Evolutionary conservation across 2,329 filamentous ascomycete genomes (phyloP).

Genomic region (Fusarium clavum): DNA sequence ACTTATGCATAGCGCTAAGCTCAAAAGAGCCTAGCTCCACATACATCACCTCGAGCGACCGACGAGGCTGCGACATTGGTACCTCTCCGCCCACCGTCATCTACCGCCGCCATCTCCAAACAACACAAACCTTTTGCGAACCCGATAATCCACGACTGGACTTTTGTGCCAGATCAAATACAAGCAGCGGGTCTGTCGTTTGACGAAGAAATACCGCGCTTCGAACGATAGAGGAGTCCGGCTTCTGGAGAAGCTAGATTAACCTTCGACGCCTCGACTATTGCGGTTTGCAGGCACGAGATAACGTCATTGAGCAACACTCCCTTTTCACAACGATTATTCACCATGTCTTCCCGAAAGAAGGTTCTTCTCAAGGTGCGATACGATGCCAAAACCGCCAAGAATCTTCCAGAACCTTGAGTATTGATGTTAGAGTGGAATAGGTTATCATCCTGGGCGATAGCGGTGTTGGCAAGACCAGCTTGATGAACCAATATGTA

Average conservation of each 20-base stretch:
- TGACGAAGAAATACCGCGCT: background rate
- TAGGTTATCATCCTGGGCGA: constrained; percentile 99
- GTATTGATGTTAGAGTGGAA: constrained; percentile 33
- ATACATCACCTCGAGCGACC: constrained; percentile 43
- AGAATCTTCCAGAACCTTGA: background rate
- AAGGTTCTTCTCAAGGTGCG: constrained; percentile 90
- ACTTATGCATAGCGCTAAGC: constrained; percentile 47
- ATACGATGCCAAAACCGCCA: background rate
- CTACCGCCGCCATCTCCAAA: constrained; percentile 40
- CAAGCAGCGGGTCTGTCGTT: background rate
- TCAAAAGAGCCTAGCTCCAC: constrained; percentile 27
- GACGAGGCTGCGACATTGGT: constrained; percentile 48
- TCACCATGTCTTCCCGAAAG: constrained; percentile 82
- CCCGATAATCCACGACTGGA: constrained; percentile 10
- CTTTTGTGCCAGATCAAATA: constrained; percentile 10
- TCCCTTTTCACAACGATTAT: constrained; percentile 36
- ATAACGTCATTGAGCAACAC: constrained; percentile 50
- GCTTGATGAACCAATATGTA: constrained; percentile 99
- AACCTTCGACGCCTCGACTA: constrained; percentile 24
- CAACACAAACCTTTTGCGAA: constrained; percentile 36
- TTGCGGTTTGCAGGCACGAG: constrained; percentile 39
- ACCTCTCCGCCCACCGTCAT: constrained; percentile 41
- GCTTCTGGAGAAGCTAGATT: constrained; percentile 14
- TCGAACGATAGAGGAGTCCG: background rate
- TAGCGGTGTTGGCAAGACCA: constrained; percentile 98